Evolutionary conservation across 176 grass and related monocot genomes (phyloP).

Genomic region (Aegilops umbellulata): DNA sequence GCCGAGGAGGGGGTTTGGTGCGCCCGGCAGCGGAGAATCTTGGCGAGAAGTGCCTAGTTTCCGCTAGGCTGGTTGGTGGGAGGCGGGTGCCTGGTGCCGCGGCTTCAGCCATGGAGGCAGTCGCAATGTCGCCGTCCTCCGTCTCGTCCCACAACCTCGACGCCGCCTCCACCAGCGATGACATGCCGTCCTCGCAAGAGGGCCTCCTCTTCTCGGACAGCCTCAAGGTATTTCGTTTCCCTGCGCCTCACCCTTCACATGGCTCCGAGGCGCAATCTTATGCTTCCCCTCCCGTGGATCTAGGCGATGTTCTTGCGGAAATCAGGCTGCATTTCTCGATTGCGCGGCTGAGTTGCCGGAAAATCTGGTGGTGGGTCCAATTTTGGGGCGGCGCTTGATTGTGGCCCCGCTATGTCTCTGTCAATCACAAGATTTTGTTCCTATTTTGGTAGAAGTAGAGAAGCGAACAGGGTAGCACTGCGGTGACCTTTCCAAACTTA

Average conservation of each 20-base stretch:
- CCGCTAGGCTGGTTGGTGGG: background rate
- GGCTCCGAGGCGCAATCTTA: background rate
- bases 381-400: background rate
- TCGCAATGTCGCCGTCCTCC: conserved; percentile 41
- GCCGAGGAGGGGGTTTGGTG: conserved; percentile 1
- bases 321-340: conserved; percentile 8
- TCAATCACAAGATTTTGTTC: conserved; percentile 43
- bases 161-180: conserved; percentile 50
- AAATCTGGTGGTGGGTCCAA: background rate
- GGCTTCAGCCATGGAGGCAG: conserved; percentile 41
- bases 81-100: background rate
- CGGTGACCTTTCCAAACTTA: conserved; percentile 10
- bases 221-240: conserved; percentile 53
- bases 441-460: background rate
- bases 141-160: conserved; percentile 39
- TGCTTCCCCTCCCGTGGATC: conserved; percentile 26
- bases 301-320: conserved; percentile 9
- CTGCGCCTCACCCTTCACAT: background rate
- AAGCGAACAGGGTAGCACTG: background rate
- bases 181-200: conserved; percentile 62
- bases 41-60: background rate
- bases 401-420: conserved; percentile 27
- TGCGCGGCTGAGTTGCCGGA: background rate
- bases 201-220: conserved; percentile 79
- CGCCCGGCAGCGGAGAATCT: background rate